Evolutionary conservation across 164 flowering plant genomes (phyloP), one percentile per base, ranked within the genome.

Genomic region (Echeveria elegans): DNA sequence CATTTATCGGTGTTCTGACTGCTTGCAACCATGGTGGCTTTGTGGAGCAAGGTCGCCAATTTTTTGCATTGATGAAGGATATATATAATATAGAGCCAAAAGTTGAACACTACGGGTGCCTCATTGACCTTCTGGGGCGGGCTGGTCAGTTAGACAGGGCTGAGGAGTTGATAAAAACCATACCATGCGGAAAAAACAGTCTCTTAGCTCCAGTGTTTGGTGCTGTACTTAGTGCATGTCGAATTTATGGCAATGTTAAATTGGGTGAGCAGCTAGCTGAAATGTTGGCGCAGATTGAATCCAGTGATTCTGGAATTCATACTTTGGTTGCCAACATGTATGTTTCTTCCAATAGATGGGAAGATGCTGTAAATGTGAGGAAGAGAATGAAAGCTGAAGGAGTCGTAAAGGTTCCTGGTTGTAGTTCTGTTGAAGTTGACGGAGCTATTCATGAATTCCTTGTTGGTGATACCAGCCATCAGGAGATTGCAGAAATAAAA

Each of bases 1-100:
- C 97, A 34, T 86, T 84, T 62, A 77, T 88, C 32, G 96, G 89
- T 31, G 86, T 88, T 72, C 76, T 91, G 56, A 86, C 79, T 69
- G 97, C 97, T 30, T 90, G 97, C 72, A 84, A 75, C 73, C 94
- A 88, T 71, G 97, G 86, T 14, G 90, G 94, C 36, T 69, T 88
- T 76, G 87, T 88, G 19, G 82, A 82, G 53, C 89, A 87, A 77
- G 95, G 96, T 9, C 76, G 80, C 0, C 26, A 41, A 64, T 71
- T 80, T 70, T 91, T 91, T 65, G 47, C 74, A 47, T 81, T 79
- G 28, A 91, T 91, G 96, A 74, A n/a, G 64, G 68, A 69, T 23
- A 11, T 67, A 7, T 77, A 83, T 72, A 31, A 72, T 7, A 82
- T 91, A 45, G 75, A 85, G 48, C 96, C 96, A 16, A 87, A 86